Base-by-base conservation (phyloP, 1,284 basidiomycete species). In the Malassezia restricta region DNA sequence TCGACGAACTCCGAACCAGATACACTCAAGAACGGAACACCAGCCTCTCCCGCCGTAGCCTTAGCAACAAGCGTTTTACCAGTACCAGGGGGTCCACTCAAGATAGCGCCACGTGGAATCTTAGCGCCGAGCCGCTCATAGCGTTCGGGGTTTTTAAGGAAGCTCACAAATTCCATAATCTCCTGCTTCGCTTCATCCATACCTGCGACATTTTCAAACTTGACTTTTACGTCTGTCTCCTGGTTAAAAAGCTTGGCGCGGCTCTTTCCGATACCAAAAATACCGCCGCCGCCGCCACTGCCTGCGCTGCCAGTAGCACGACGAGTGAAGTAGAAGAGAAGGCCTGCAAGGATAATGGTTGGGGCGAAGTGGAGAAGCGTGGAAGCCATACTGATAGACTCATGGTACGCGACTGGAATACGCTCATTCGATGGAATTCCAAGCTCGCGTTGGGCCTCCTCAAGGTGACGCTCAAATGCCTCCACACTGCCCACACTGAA, bases 131-230 rank as follows among this genome's bases (percentile, higher is more conserved):
- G 81, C 70, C 84, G 87, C 77, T 96, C 87, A 76, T 96, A 98
- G 74, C 86, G 86, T 41, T 82, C 77, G 6, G 92, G 92, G 63
- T 96, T 87, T 78, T 96, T 96, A 72, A 99, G 79, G 79, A 99
- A 98, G 68, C 91, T 92, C 74, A 99, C 94, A 71, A 98, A 99
- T 75, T 99, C 92, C 88, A 96, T 95, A 66, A 99, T 94, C 78
- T 99, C 92, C 77, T 92, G 87, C 79, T 99, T 99, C 49, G 91
- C 92, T 76, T 99, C 92, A 76, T 99, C 92, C 91, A 96, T 96
- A 41, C 92, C 92, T 28, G 92, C 92, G 20, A 98, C 88, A 73
- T 98, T 88, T 76, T 82, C 83, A 78, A 98, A 98, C 72, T 87
- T 87, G 65, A 86, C 84, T 72, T 84, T 86, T 68, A 98, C 85